These are phyloP conservation scores for Uncinocarpus reesii DNA, from an alignment of 2,329 filamentous ascomycete species.

Conservation along the genomic window DNA sequence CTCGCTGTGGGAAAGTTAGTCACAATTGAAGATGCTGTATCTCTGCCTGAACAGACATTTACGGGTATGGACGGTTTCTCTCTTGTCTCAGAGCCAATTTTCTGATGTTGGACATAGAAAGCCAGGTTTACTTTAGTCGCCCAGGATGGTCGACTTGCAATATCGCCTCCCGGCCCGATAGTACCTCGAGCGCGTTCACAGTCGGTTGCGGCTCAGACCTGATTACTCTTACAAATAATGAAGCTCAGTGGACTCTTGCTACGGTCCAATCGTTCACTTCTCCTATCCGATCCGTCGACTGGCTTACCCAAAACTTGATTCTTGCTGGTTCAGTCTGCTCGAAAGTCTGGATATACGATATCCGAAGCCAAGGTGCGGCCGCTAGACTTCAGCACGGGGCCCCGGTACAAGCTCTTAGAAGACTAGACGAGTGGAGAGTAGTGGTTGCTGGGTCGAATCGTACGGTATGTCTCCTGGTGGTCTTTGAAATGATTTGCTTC, in stretches of 20 bases:
- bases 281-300: conserved; percentile 29
- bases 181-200: conserved; percentile 26
- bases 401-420: conserved; percentile 28
- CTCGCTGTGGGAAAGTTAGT: conserved; percentile 8
- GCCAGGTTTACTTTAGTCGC: conserved; percentile 17
- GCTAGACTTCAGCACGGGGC: conserved; percentile 29
- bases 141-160: conserved; percentile 28
- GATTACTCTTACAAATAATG: conserved; percentile 25
- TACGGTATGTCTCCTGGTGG: conserved; percentile 12
- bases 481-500: background rate
- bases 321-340: conserved; percentile 30
- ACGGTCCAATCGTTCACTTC: conserved; percentile 18
- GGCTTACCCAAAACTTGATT: conserved; percentile 30
- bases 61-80: background rate
- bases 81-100: background rate
- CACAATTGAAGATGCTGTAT: conserved; percentile 1
- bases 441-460: conserved; percentile 21
- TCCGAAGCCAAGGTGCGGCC: conserved; percentile 26
- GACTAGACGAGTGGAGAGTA: conserved; percentile 28
- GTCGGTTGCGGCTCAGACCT: conserved; percentile 32
- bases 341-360: conserved; percentile 28
- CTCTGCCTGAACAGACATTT: background rate
- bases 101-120: background rate
- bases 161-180: conserved; percentile 27
- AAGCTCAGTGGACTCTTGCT: conserved; percentile 24